Evolutionary conservation across 1,284 basidiomycete species (phyloP).

Genomic region (Leccinum subrobustum): DNA sequence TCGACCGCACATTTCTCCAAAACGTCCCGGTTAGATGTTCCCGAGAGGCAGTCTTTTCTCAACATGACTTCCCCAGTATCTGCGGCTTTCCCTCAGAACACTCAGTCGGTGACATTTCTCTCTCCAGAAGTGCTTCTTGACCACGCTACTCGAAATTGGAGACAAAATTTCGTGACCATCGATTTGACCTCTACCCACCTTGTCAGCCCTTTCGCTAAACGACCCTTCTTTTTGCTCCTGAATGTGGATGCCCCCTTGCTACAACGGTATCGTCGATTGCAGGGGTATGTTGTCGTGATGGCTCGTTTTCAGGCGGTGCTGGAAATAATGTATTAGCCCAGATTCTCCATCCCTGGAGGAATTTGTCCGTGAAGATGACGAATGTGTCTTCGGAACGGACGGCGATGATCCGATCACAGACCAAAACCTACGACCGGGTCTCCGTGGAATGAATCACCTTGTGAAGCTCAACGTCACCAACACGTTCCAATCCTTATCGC

Average conservation of each 20-base stretch:
- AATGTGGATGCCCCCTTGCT: conserved; percentile 84
- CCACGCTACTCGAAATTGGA: conserved; percentile 85
- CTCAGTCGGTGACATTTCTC: conserved; percentile 41
- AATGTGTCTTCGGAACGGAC: conserved; percentile 48
- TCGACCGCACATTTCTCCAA: conserved; percentile 1
- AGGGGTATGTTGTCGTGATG: conserved; percentile 40
- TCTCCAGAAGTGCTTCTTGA: conserved; percentile 64
- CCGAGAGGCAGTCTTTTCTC: conserved; percentile 18
- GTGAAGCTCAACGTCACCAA: conserved; percentile 75
- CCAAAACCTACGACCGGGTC: conserved; percentile 27
- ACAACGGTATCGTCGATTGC: conserved; percentile 52
- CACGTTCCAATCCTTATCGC: conserved; percentile 53
- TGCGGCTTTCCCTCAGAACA: conserved; percentile 23
- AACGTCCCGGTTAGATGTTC: conserved; percentile 1
- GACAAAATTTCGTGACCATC: conserved; percentile 75
- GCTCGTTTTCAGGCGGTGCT: conserved; percentile 6
- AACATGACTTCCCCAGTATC: conserved; percentile 28
- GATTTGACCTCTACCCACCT: conserved; percentile 63
- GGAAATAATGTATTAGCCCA: conserved; percentile 18
- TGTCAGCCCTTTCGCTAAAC: conserved; percentile 73
- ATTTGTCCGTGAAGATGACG: conserved; percentile 66
- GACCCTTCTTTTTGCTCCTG: conserved; percentile 90
- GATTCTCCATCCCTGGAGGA: conserved; percentile 55
- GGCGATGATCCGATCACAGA: not conserved
- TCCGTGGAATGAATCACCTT: conserved; percentile 46